Conservation (phyloP, 352 stramenopile species). For the Globisporangium nodosum region DNA sequence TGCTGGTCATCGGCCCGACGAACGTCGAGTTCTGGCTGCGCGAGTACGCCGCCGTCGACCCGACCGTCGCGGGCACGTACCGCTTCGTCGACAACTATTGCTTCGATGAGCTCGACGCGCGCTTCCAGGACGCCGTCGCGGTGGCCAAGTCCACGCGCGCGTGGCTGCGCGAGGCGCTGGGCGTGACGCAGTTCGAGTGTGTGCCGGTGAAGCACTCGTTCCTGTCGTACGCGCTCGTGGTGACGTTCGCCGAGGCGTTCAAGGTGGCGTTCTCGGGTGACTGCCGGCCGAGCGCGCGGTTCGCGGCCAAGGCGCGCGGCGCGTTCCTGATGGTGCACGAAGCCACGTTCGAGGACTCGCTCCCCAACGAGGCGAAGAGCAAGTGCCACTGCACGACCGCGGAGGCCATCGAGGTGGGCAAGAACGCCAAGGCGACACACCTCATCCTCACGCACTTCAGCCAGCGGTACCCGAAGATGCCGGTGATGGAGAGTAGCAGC, state of each 20-base stretch:
- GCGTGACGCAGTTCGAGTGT: conserved; percentile 48
- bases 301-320: conserved; percentile 46
- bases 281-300: conserved; percentile 84
- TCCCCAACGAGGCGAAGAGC: conserved; percentile 88
- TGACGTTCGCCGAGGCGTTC: conserved; percentile 55
- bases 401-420: conserved; percentile 88
- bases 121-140: conserved; percentile 26
- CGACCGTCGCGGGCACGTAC: conserved; percentile 75
- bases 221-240: conserved; percentile 88
- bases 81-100: conserved; percentile 88
- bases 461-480: conserved; percentile 80
- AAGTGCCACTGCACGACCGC: conserved; percentile 94
- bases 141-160: conserved; percentile 29
- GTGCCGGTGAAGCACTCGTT: conserved; percentile 87
- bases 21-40: conserved; percentile 87
- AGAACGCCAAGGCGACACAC: conserved; percentile 68
- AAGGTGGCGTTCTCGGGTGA: conserved; percentile 94
- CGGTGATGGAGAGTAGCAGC: conserved; percentile 24
- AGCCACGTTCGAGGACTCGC: conserved; percentile 96
- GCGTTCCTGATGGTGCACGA: conserved; percentile 95
- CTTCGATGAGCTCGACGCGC: conserved; percentile 55
- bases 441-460: conserved; percentile 97
- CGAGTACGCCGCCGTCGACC: conserved; percentile 87
- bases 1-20: conserved; percentile 92
- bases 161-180: conserved; percentile 34